Evolutionary conservation across 1,284 basidiomycete genomes (phyloP).

Genomic region (Boletus hoseneyae): DNA sequence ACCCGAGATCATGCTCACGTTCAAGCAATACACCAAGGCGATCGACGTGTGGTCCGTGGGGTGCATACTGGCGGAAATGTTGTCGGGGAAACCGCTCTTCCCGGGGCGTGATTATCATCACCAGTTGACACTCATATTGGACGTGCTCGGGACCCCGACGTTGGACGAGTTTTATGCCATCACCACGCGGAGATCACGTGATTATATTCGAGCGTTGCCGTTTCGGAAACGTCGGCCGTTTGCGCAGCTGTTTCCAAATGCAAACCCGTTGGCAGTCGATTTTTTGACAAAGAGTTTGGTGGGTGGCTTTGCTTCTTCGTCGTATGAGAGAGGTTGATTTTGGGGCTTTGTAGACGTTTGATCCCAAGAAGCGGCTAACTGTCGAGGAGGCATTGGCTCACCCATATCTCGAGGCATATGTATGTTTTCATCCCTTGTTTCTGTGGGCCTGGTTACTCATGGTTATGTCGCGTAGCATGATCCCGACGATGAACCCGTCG

Average conservation of each 20-base stretch:
- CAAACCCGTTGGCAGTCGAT: slow-evolving; percentile 82
- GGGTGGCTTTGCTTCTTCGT: slow-evolving; percentile 30
- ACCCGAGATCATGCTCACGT: slow-evolving; percentile 95
- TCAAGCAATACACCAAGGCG: slow-evolving; percentile 94
- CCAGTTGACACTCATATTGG: slow-evolving; percentile 87
- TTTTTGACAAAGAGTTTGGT: slow-evolving; percentile 90
- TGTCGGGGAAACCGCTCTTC: slow-evolving; percentile 91
- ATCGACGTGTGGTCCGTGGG: slow-evolving; percentile 97
- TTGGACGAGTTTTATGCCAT: slow-evolving; percentile 92
- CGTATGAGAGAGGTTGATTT: slow-evolving; percentile 8
- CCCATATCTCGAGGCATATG: slow-evolving; percentile 89
- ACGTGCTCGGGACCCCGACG: slow-evolving; percentile 90
- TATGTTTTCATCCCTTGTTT: slow-evolving; percentile 36
- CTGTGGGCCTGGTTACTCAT: slow-evolving; percentile 3
- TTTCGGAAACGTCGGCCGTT: slow-evolving; percentile 85
- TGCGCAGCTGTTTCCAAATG: slow-evolving; percentile 80
- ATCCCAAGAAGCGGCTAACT: slow-evolving; percentile 90
- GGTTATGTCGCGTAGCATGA: slow-evolving; percentile 58
- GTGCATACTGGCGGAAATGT: slow-evolving; percentile 96
- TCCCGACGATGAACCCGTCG: slow-evolving; percentile 90
- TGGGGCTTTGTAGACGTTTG: slow-evolving; percentile 61
- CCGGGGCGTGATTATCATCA: slow-evolving; percentile 97
- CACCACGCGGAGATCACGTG: slow-evolving; percentile 79
- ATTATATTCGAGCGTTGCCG: slow-evolving; percentile 87
- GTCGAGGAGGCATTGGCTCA: slow-evolving; percentile 90